phyloP scores from a whole-genome alignment of 352 stramenopile species.

The Aphanomyces cochlioides region DNA sequence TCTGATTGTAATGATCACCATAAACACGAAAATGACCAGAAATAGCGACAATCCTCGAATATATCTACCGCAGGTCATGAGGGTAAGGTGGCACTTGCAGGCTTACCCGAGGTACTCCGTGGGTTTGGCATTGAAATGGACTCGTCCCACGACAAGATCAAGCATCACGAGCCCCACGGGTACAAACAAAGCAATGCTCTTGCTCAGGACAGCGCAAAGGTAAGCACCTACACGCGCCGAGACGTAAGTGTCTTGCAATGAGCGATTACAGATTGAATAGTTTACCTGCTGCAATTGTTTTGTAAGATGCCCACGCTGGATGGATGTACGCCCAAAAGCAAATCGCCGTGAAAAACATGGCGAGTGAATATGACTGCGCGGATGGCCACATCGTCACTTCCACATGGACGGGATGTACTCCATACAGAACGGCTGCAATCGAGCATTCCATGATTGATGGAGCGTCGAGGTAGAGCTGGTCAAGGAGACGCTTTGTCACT shows the following conservation, averaged over 20 bases:
- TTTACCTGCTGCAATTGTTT: too few relatives aligned
- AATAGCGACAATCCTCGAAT: not conserved
- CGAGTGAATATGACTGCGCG: not conserved
- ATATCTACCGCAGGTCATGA: too few relatives aligned
- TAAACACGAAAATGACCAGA: not conserved
- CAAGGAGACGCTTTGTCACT: not conserved
- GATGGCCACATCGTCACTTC: not conserved
- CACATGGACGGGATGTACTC: not conserved
- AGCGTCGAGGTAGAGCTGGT: not conserved
- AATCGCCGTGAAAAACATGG: slow-evolving; percentile 1
- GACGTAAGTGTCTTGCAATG: not conserved
- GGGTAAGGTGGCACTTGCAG: too few relatives aligned
- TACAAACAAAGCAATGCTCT: not conserved
- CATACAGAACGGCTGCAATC: not conserved
- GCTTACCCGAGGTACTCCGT: too few relatives aligned
- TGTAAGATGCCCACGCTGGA: too few relatives aligned
- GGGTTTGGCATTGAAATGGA: not conserved
- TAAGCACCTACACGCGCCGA: not conserved
- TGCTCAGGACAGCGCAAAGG: not conserved
- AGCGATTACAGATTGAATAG: too few relatives aligned
- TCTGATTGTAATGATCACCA: not conserved
- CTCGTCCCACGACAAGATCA: not conserved
- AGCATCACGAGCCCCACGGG: not conserved
- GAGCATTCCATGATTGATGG: not conserved
- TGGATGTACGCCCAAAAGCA: not conserved